Conservation (phyloP, 768 basidiomycete species). For the Panaeolus cyanescens region DNA sequence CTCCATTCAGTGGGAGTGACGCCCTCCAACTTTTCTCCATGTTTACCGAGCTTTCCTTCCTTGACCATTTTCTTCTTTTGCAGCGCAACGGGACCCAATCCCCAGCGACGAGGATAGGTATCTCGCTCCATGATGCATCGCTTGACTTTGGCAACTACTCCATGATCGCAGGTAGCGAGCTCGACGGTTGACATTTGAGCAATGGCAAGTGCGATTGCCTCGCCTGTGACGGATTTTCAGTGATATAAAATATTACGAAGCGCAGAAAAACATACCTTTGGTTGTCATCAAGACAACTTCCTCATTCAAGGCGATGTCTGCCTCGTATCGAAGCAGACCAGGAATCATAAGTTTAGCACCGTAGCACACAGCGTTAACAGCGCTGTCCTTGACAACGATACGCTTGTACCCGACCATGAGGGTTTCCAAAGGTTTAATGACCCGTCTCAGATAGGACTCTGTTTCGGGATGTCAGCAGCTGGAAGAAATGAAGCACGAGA, state of each 20-base stretch:
- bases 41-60: conserved; percentile 95
- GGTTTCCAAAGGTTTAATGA: conserved; percentile 92
- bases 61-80: conserved; percentile 99
- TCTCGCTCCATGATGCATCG: conserved; percentile 99
- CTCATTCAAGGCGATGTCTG: conserved; percentile 91
- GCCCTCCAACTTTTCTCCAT: conserved; percentile 86
- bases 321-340: conserved; percentile 94
- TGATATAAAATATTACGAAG: background rate
- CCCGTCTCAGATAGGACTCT: conserved; percentile 97
- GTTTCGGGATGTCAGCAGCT: conserved; percentile 8
- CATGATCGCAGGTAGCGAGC: conserved; percentile 96
- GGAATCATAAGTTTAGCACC: conserved; percentile 99
- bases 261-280: conserved; percentile 59
- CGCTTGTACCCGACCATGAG: conserved; percentile 96
- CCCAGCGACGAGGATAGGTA: conserved; percentile 97
- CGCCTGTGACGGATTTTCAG: conserved; percentile 46
- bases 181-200: conserved; percentile 99
- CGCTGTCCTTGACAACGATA: conserved; percentile 98
- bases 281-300: conserved; percentile 99
- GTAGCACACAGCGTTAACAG: conserved; percentile 99
- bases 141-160: conserved; percentile 98
- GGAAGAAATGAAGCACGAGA: background rate
- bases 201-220: conserved; percentile 92
- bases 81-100: conserved; percentile 93
- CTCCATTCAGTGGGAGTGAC: conserved; percentile 92